phyloP scores from a whole-genome alignment of 106 monocot genomes.

The Ottelia alismoides region DNA sequence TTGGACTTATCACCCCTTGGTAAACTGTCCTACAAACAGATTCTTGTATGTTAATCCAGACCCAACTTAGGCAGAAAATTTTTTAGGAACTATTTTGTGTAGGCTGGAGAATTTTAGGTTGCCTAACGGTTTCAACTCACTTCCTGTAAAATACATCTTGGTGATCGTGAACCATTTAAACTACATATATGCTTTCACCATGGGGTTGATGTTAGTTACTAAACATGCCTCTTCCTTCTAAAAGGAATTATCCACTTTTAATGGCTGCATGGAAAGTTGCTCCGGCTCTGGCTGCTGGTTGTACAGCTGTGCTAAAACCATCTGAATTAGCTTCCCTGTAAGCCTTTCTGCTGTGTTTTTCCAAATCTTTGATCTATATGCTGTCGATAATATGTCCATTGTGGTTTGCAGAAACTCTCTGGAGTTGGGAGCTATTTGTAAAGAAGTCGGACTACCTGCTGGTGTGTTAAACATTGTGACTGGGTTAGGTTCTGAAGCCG shows the following conservation, averaged over 20 bases:
- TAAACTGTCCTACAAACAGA: conserved; percentile 11
- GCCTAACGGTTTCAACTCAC: no score
- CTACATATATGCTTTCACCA: no score
- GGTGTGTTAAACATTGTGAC: conserved; percentile 91
- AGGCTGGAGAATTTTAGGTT: no score
- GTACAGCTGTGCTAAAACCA: conserved; percentile 92
- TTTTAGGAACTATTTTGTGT: no score
- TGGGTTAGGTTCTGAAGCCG: conserved; percentile 87
- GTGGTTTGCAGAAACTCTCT: conserved; percentile 62
- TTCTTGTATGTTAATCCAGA: background rate
- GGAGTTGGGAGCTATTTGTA: conserved; percentile 83
- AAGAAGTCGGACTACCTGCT: conserved; percentile 87
- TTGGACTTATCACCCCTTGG: conserved; percentile 97
- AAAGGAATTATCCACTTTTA: conserved; percentile 94
- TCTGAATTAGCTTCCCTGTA: conserved; percentile 91
- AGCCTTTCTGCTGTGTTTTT: conserved; percentile 5
- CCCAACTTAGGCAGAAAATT: no score
- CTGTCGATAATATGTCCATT: background rate
- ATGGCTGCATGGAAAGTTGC: conserved; percentile 99
- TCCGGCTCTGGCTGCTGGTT: conserved; percentile 96
- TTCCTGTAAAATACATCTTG: no score
- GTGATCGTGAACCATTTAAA: no score
- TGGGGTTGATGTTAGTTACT: no score
- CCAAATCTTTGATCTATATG: background rate
- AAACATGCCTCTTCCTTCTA: background rate